These are phyloP conservation scores for Colletotrichum limetticola DNA, from an alignment of 2,329 filamentous ascomycete species.

Conservation along the genomic window DNA sequence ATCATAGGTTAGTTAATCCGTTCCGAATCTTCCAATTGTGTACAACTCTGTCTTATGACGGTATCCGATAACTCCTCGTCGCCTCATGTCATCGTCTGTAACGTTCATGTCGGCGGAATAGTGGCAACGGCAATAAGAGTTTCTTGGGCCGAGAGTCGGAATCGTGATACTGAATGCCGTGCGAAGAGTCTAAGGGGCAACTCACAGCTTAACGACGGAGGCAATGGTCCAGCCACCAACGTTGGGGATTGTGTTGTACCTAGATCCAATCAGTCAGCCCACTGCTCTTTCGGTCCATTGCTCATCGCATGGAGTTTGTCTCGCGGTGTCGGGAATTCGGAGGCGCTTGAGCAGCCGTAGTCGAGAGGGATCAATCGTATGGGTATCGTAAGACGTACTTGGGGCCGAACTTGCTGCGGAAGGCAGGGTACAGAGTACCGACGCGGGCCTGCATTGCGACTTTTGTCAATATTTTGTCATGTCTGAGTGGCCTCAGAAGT, in stretches of 20 bases:
- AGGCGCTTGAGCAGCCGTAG: not conserved
- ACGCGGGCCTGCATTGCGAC: slow-evolving; percentile 4
- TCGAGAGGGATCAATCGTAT: not conserved
- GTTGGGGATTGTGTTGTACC: slow-evolving; percentile 70
- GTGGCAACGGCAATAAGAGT: not conserved
- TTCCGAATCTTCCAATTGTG: not conserved
- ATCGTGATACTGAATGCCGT: not conserved
- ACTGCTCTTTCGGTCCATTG: not conserved
- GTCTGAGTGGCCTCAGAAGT: not conserved
- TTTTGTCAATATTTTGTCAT: not conserved
- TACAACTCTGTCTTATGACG: not conserved
- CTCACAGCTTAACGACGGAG: slow-evolving; percentile 63
- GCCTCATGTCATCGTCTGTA: not conserved
- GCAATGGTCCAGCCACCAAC: slow-evolving; percentile 62
- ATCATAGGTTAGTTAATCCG: not conserved
- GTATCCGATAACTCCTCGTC: not conserved
- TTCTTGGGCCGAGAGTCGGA: not conserved
- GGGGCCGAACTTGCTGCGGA: slow-evolving; percentile 68
- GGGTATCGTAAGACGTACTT: slow-evolving; percentile 60
- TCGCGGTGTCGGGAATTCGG: not conserved
- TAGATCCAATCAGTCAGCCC: slow-evolving; percentile 48
- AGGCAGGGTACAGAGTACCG: slow-evolving; percentile 32
- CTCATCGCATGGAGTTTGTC: not conserved
- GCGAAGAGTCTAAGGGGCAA: slow-evolving; percentile 27
- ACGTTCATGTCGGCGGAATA: not conserved